Conservation (phyloP, 1,139 yeast species). For the Blastobotrys capitulatus region DNA sequence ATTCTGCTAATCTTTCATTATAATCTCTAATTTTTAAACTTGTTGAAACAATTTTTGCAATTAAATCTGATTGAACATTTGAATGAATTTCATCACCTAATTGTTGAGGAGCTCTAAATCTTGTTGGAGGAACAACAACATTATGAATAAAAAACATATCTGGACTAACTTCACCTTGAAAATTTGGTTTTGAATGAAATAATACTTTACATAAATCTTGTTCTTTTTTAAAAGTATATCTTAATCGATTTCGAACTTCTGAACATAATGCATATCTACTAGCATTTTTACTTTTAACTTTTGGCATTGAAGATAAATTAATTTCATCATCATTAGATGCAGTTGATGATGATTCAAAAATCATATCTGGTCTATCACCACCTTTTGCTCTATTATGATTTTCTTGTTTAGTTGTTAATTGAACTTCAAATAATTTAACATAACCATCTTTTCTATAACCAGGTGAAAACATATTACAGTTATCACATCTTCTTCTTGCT, state of each 20-base stretch:
- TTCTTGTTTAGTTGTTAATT: conserved; percentile 71
- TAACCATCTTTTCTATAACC: conserved; percentile 92
- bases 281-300: conserved; percentile 48
- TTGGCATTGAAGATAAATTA: conserved; percentile 27
- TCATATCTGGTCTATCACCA: conserved; percentile 64
- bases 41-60: conserved; percentile 74
- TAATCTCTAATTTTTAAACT: conserved; percentile 80
- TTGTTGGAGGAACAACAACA: conserved; percentile 90
- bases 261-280: conserved; percentile 83
- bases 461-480: conserved; percentile 95
- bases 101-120: conserved; percentile 95
- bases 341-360: conserved; percentile 36
- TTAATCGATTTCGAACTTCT: conserved; percentile 74
- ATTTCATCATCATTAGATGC: conserved; percentile 24
- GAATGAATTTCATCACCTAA: conserved; percentile 96
- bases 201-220: conserved; percentile 37
- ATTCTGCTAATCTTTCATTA: conserved; percentile 53
- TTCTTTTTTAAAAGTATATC: conserved; percentile 70
- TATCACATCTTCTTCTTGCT: conserved; percentile 82
- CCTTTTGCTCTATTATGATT: conserved; percentile 82
- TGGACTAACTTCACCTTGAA: conserved; percentile 53
- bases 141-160: conserved; percentile 88
- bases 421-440: conserved; percentile 84
- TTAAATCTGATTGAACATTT: conserved; percentile 84
- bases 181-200: conserved; percentile 73